A percentile compares a stretch with the other conserved stretches of the same genome.
phyloP scores from a whole-genome alignment of 2,329 filamentous ascomycete species.

The Curvularia verruculosa region DNA sequence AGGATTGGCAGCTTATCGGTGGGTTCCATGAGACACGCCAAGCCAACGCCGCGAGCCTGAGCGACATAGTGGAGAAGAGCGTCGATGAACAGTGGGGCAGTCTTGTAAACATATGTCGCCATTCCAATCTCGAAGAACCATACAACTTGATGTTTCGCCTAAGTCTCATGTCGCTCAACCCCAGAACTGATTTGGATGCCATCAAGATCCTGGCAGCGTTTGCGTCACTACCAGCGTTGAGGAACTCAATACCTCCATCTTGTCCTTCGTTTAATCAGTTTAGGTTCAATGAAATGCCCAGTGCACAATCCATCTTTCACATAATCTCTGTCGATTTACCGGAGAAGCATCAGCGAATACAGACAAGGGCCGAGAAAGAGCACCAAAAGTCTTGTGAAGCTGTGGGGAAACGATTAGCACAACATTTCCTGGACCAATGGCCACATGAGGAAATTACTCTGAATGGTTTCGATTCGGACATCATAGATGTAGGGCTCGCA shows the following conservation, averaged over 20 bases:
- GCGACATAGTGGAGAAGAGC: conserved; percentile 37
- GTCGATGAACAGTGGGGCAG: conserved; percentile 50
- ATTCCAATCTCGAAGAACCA: conserved; percentile 22
- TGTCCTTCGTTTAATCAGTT: conserved; percentile 42
- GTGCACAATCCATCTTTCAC: conserved; percentile 40
- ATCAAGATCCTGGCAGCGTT: conserved; percentile 49
- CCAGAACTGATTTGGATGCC: conserved; percentile 45
- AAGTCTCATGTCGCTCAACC: conserved; percentile 50
- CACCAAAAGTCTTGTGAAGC: conserved; percentile 32
- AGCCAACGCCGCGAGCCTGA: conserved; percentile 14
- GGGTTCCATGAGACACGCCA: conserved; percentile 16
- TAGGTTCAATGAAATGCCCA: conserved; percentile 40
- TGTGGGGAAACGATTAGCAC: conserved; percentile 48
- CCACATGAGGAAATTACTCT: conserved; percentile 46
- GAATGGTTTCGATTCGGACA: conserved; percentile 29
- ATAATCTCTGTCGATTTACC: conserved; percentile 33
- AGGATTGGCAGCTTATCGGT: conserved; percentile 23
- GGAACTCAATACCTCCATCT: conserved; percentile 43
- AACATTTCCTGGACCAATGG: conserved; percentile 43
- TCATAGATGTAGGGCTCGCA: conserved; percentile 49
- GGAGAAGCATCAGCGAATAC: conserved; percentile 5
- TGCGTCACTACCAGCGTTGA: conserved; percentile 49
- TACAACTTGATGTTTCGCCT: conserved; percentile 53
- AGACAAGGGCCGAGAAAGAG: conserved; percentile 7
- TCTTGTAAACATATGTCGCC: conserved; percentile 49